These are phyloP conservation scores for Seiridium cupressi DNA, from an alignment of 2,329 filamentous ascomycete genomes.

Conservation along the genomic window DNA sequence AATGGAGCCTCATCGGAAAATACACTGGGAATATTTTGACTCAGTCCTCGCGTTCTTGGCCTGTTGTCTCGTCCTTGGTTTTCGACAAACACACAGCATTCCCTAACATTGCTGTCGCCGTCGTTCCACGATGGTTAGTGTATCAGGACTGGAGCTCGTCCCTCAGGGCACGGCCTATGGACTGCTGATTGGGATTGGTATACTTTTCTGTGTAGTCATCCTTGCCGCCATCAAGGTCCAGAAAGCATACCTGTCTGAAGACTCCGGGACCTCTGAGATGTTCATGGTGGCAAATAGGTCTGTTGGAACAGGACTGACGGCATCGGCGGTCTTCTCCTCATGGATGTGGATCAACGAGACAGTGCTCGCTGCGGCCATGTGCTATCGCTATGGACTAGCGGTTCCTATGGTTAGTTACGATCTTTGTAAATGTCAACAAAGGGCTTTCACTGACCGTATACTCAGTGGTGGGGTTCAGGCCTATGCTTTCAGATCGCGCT, in stretches of 20 bases:
- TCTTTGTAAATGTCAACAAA: not conserved
- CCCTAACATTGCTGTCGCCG: not conserved
- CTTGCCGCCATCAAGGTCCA: constrained; percentile 44
- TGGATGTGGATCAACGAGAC: constrained; percentile 44
- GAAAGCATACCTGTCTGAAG: constrained; percentile 37
- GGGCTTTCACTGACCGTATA: constrained; percentile 20
- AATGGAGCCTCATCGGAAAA: not conserved
- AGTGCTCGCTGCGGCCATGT: constrained; percentile 33
- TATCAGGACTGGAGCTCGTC: constrained; percentile 18
- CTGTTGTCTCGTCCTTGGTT: not conserved
- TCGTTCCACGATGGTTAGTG: not conserved
- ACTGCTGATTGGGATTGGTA: constrained; percentile 44
- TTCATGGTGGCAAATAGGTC: constrained; percentile 34
- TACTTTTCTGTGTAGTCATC: constrained; percentile 46
- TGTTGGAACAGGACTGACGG: constrained; percentile 27
- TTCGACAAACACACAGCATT: not conserved
- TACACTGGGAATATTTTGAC: not conserved
- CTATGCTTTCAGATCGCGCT: constrained; percentile 43
- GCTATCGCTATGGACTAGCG: constrained; percentile 25
- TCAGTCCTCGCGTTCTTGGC: not conserved
- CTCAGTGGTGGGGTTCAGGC: constrained; percentile 27
- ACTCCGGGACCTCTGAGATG: constrained; percentile 42
- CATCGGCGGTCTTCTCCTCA: constrained; percentile 29
- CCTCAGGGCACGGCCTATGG: constrained; percentile 39
- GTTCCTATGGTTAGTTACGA: constrained; percentile 13